Evolutionary conservation across 2,329 filamentous ascomycete species (phyloP).

Genomic region (Hawksworthiomyces lignivorus): DNA sequence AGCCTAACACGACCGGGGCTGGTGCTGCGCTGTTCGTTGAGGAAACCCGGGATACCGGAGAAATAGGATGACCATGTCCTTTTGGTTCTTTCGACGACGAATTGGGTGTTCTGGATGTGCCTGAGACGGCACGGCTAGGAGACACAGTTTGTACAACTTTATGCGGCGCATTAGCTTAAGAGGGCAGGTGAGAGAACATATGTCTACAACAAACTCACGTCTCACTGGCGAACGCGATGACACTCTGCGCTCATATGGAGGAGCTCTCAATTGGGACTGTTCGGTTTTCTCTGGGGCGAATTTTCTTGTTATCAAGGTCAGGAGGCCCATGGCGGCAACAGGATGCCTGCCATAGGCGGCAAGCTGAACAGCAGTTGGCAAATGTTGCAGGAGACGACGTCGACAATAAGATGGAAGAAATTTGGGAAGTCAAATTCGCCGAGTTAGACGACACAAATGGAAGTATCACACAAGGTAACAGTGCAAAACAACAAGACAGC

Average conservation of each 20-base stretch:
- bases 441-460: too few relatives aligned
- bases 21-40: constrained; percentile 17
- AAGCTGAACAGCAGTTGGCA: too few relatives aligned
- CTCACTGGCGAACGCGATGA: constrained; percentile 15
- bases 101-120: not conserved
- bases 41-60: constrained; percentile 13
- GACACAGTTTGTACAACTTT: constrained; percentile 7
- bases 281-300: constrained; percentile 14
- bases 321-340: constrained; percentile 22
- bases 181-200: not conserved
- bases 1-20: constrained; percentile 23
- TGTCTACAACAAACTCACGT: constrained; percentile 17
- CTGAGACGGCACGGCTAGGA: not conserved
- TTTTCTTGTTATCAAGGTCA: constrained; percentile 23
- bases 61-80: constrained; percentile 24
- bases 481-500: too few relatives aligned
- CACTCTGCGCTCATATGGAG: constrained; percentile 16
- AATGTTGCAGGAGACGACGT: too few relatives aligned
- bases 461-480: too few relatives aligned
- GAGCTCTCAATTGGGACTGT: constrained; percentile 13
- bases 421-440: too few relatives aligned
- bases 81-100: not conserved
- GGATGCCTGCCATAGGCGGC: constrained; percentile 15
- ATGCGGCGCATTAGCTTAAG: not conserved
- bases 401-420: too few relatives aligned